Evolutionary conservation across 306 rosid species (phyloP).

Genomic region (Amphicarpaea edgeworthii): DNA sequence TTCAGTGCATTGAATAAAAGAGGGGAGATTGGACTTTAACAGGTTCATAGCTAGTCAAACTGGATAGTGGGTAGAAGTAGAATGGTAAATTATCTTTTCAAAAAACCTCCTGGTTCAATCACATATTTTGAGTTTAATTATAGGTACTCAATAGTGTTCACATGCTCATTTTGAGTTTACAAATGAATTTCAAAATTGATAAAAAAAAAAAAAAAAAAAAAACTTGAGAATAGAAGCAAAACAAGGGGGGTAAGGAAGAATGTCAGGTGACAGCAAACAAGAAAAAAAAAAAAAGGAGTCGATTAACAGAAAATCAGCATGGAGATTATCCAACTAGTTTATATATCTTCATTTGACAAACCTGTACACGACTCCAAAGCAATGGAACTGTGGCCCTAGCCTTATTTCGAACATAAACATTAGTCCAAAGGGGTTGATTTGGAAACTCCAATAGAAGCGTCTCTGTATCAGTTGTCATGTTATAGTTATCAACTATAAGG

Average conservation of each 20-base stretch:
- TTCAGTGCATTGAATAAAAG: slow-evolving; percentile 15
- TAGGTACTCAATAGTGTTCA: not conserved
- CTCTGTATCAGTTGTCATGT: slow-evolving; percentile 88
- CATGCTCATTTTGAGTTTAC: not conserved
- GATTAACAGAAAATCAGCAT: slow-evolving; percentile 3
- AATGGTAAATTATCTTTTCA: slow-evolving; percentile 21
- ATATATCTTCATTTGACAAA: slow-evolving; percentile 53
- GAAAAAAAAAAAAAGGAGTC: slow-evolving; percentile 20
- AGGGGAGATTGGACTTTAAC: slow-evolving; percentile 12
- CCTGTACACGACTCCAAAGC: slow-evolving; percentile 99
- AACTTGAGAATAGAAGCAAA: not conserved
- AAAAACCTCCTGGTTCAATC: slow-evolving; percentile 12
- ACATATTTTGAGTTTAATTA: slow-evolving; percentile 10
- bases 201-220: not conserved
- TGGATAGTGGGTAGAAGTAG: not conserved
- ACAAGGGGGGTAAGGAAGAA: not conserved
- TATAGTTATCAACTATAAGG: slow-evolving; percentile 78
- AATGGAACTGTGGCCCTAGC: slow-evolving; percentile 97
- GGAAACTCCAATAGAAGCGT: slow-evolving; percentile 97
- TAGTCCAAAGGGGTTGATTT: slow-evolving; percentile 94
- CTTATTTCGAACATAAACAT: slow-evolving; percentile 86
- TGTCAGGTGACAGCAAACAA: not conserved
- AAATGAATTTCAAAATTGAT: not conserved
- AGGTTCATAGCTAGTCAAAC: not conserved
- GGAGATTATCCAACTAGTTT: slow-evolving; percentile 25